A percentile compares a stretch with the other conserved stretches of the same genome.
phyloP scores from a whole-genome alignment of 148 eudicot genomes.

The Cornus kousa region DNA sequence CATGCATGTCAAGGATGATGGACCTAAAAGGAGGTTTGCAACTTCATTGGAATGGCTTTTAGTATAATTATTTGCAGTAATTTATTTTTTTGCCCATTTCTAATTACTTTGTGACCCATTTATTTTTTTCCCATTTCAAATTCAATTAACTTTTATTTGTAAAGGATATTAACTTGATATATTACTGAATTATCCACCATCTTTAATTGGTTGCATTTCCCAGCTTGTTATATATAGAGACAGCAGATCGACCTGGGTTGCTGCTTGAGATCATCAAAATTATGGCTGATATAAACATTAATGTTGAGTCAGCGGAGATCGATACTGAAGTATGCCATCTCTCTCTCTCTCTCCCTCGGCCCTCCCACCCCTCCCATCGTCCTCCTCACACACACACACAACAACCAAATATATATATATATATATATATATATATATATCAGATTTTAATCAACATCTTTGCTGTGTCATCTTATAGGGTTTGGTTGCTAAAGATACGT shows the following conservation, averaged over 20 bases:
- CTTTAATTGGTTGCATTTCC: conserved; percentile 18
- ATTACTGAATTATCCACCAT: not conserved
- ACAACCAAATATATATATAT: too few relatives aligned
- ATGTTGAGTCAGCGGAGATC: conserved; percentile 91
- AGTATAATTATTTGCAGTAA: not conserved
- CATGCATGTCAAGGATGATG: conserved; percentile 77
- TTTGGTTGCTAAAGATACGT: conserved; percentile 88
- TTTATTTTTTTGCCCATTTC: not conserved
- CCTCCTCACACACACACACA: not conserved
- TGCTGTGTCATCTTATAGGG: conserved; percentile 55
- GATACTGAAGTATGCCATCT: conserved; percentile 69
- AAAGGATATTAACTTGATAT: not conserved
- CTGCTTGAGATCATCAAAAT: conserved; percentile 79
- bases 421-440: too few relatives aligned
- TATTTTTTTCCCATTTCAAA: not conserved
- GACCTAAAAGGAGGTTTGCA: conserved; percentile 86
- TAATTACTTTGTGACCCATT: not conserved
- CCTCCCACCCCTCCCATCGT: too few relatives aligned
- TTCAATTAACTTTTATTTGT: not conserved
- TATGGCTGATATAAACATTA: conserved; percentile 70
- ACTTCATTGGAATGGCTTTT: not conserved
- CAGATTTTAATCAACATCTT: not conserved
- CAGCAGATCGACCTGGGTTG: conserved; percentile 90
- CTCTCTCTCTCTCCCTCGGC: conserved; percentile 8
- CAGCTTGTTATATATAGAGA: conserved; percentile 89